Conservation (phyloP, 1,139 yeast genomes). For the Debaryomycetaceae sp. region DNA sequence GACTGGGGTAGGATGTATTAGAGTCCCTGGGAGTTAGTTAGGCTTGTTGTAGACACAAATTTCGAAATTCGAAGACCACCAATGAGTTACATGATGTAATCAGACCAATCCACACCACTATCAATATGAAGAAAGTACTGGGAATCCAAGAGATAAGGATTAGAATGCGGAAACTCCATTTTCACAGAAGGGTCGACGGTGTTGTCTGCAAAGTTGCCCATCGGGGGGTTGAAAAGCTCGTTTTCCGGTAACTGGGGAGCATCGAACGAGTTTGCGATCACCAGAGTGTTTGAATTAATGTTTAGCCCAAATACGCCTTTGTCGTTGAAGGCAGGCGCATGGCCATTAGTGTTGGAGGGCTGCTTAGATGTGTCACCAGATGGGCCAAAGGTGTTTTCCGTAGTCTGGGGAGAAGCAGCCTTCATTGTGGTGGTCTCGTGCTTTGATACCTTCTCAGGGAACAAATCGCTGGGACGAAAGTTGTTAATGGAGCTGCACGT, state of each 20-base stretch:
- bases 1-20: too few relatives aligned
- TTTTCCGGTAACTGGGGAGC: not conserved
- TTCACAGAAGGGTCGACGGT: not conserved
- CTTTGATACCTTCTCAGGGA: slow-evolving; percentile 5
- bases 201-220: not conserved
- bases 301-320: not conserved
- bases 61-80: too few relatives aligned
- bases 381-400: not conserved
- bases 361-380: not conserved
- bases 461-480: slow-evolving; percentile 10
- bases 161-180: not conserved
- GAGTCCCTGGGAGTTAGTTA: too few relatives aligned
- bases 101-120: slow-evolving; percentile 11
- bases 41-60: too few relatives aligned
- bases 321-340: not conserved
- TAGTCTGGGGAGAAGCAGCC: not conserved
- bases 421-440: not conserved
- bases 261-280: not conserved
- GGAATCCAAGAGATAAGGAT: slow-evolving; percentile 5
- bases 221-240: not conserved
- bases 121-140: slow-evolving; percentile 10
- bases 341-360: not conserved
- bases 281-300: not conserved
- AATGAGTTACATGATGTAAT: not conserved
- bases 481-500: slow-evolving; percentile 6